These are phyloP conservation scores for Stygiomarasmius scandens DNA, from an alignment of 1,284 basidiomycete species.

Conservation along the genomic window DNA sequence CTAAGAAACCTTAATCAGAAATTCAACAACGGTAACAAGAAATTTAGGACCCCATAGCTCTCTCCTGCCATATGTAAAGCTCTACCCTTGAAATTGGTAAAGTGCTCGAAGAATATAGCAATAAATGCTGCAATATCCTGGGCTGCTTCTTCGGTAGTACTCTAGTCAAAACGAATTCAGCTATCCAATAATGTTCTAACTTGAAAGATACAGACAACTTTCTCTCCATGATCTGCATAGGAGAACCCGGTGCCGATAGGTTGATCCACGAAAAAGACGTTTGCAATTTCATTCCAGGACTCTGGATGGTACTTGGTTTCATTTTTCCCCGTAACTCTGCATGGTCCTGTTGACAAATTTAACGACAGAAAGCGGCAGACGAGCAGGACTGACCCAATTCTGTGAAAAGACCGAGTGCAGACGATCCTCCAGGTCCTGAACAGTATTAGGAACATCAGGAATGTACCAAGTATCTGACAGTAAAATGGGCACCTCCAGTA, in stretches of 20 bases:
- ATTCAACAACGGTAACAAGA: too few relatives aligned
- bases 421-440: conserved; percentile 49
- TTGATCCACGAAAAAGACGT: conserved; percentile 73
- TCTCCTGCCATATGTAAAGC: conserved; percentile 76
- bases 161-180: conserved; percentile 19
- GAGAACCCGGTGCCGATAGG: conserved; percentile 54
- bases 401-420: conserved; percentile 49
- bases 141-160: conserved; percentile 54
- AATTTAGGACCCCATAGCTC: conserved; percentile 57
- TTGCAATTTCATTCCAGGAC: conserved; percentile 70
- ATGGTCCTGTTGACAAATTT: conserved; percentile 25
- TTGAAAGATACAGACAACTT: conserved; percentile 43
- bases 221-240: conserved; percentile 70
- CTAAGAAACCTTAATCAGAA: conserved; percentile 8
- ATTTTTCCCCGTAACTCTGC: conserved; percentile 30
- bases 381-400: conserved; percentile 41
- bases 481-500: conserved; percentile 40
- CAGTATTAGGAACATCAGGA: not conserved
- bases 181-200: too few relatives aligned
- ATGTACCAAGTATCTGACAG: not conserved
- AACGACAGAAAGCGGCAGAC: not conserved
- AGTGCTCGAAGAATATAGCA: conserved; percentile 61
- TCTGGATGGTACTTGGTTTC: conserved; percentile 55
- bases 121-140: conserved; percentile 58
- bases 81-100: conserved; percentile 52